Conservation (phyloP, 306 rosid species). For the Citrullus amarus region DNA sequence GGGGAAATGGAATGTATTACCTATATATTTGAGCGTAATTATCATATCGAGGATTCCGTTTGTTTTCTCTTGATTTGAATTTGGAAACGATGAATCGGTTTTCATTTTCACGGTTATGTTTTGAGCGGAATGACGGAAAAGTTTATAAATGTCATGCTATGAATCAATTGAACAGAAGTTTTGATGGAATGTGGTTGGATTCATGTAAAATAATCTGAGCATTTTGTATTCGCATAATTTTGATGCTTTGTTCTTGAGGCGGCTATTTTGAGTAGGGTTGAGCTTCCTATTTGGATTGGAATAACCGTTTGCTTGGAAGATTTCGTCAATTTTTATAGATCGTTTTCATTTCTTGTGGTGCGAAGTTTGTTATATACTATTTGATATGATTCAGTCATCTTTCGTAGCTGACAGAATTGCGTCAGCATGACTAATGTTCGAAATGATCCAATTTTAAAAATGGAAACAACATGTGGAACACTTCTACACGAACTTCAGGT, state of each 20-base stretch:
- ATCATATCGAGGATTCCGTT: not conserved
- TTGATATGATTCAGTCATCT: not conserved
- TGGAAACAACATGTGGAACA: slow-evolving; percentile 37
- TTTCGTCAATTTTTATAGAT: not conserved
- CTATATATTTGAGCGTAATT: not conserved
- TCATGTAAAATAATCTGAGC: not conserved
- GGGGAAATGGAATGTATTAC: not conserved
- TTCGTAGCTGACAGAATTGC: not conserved
- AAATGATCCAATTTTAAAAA: slow-evolving; percentile 21
- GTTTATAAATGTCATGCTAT: not conserved
- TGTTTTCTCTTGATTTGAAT: not conserved
- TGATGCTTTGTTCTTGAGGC: not conserved
- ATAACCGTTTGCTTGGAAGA: not conserved
- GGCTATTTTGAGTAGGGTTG: not conserved
- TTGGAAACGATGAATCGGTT: not conserved
- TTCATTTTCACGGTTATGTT: not conserved
- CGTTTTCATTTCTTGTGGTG: not conserved
- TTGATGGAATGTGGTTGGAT: not conserved
- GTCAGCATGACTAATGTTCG: slow-evolving; percentile 33
- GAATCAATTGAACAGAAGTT: not conserved
- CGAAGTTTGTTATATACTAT: not conserved
- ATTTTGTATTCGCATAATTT: not conserved
- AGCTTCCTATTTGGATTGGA: not conserved
- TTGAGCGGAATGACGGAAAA: not conserved
- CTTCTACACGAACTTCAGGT: slow-evolving; percentile 72